Conservation (phyloP, 2,329 filamentous ascomycete genomes). For the Diaporthe capsici region DNA sequence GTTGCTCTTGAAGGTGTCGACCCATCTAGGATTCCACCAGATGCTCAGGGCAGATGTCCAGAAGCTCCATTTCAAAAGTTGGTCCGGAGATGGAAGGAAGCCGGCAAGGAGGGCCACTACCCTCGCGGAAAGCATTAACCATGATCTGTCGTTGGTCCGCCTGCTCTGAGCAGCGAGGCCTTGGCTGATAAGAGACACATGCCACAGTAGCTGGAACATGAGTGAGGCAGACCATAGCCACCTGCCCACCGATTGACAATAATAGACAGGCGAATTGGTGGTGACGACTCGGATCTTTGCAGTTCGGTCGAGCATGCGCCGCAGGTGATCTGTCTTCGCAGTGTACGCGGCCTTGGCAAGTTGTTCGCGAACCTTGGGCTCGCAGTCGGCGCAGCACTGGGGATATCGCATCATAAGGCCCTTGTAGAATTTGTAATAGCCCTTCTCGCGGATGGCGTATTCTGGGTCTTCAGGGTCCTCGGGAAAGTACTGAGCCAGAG, state of each 20-base stretch:
- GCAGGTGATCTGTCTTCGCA: conserved; percentile 85
- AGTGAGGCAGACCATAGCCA: conserved; percentile 65
- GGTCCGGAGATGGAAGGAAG: conserved; percentile 57
- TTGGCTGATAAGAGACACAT: conserved; percentile 54
- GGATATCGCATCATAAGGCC: conserved; percentile 88
- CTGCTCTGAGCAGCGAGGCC: conserved; percentile 41
- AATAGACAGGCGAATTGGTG: conserved; percentile 58
- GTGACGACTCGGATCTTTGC: conserved; percentile 59
- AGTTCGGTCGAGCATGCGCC: conserved; percentile 80
- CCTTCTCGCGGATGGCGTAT: conserved; percentile 76
- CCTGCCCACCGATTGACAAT: conserved; percentile 58
- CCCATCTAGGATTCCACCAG: conserved; percentile 80
- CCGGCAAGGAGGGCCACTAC: conserved; percentile 48
- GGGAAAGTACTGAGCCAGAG: conserved; percentile 84
- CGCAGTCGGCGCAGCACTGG: conserved; percentile 87
- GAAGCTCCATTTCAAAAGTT: conserved; percentile 63
- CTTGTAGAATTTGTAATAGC: conserved; percentile 78
- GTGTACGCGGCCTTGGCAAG: conserved; percentile 82
- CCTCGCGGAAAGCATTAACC: conserved; percentile 32
- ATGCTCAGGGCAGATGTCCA: conserved; percentile 64
- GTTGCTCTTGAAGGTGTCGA: conserved; percentile 72
- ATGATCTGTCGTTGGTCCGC: conserved; percentile 44
- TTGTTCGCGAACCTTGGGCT: conserved; percentile 77
- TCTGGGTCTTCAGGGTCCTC: conserved; percentile 75
- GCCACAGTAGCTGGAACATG: conserved; percentile 65